Conservation (phyloP, 768 basidiomycete genomes). For the Boletus fagicola region DNA sequence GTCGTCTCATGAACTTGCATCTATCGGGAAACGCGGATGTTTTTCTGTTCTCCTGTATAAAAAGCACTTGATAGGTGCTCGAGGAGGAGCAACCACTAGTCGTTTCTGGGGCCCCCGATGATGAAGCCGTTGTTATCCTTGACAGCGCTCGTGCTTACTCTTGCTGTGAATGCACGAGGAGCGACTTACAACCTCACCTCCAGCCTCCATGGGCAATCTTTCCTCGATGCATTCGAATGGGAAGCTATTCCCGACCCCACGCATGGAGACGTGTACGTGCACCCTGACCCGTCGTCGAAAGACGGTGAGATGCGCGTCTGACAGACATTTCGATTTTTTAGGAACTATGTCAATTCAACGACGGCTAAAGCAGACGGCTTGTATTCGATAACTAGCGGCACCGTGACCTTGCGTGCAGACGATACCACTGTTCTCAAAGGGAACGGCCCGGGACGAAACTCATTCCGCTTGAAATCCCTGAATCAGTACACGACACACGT, state of each 20-base stretch:
- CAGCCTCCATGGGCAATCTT: conserved; percentile 45
- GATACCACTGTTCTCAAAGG: conserved; percentile 27
- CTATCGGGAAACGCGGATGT: too few relatives aligned
- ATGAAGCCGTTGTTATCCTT: neutral
- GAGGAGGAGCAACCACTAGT: neutral
- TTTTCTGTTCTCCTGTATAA: neutral
- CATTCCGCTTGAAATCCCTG: conserved; percentile 32
- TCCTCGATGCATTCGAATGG: conserved; percentile 38
- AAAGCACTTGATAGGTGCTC: neutral
- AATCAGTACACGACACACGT: conserved; percentile 33
- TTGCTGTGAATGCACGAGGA: neutral
- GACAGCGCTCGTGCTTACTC: neutral
- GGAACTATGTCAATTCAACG: conserved; percentile 42
- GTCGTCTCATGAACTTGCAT: neutral
- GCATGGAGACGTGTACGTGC: conserved; percentile 24
- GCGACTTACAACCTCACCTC: conserved; percentile 31
- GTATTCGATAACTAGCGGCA: conserved; percentile 47
- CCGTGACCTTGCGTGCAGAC: conserved; percentile 33
- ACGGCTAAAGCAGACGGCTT: conserved; percentile 55
- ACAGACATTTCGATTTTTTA: conserved; percentile 11
- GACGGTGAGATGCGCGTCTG: neutral
- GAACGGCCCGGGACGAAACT: conserved; percentile 30
- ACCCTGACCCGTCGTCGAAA: neutral
- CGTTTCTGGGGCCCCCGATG: neutral
- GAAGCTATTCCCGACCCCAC: conserved; percentile 32